Conservation (phyloP, 2,329 filamentous ascomycete genomes). For the Penicillium aurantiogriseum region DNA sequence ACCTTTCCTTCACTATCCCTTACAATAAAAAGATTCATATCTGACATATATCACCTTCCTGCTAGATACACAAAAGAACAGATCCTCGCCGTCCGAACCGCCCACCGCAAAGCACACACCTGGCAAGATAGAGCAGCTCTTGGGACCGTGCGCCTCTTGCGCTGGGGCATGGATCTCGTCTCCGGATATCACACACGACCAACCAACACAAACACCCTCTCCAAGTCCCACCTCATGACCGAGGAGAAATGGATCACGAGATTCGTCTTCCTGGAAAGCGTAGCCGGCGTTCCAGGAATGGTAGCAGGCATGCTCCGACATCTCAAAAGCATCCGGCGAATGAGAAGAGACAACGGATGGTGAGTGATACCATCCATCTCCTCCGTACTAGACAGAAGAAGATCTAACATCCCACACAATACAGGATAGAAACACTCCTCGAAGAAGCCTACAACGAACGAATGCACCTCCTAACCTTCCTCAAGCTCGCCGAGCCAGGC, state of each 20-base stretch:
- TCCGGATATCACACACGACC: slow-evolving; percentile 70
- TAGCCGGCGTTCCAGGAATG: slow-evolving; percentile 92
- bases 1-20: background rate
- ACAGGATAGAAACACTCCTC: slow-evolving; percentile 80
- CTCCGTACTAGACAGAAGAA: too few species aligned
- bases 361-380: slow-evolving; percentile 29
- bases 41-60: background rate
- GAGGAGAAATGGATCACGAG: slow-evolving; percentile 84
- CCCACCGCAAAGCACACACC: slow-evolving; percentile 68
- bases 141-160: slow-evolving; percentile 67
- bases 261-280: slow-evolving; percentile 86
- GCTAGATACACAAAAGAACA: slow-evolving; percentile 68
- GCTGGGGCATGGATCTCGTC: slow-evolving; percentile 75
- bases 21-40: background rate
- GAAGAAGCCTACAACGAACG: slow-evolving; percentile 89
- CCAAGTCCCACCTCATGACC: slow-evolving; percentile 63
- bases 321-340: slow-evolving; percentile 72
- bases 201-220: slow-evolving; percentile 29
- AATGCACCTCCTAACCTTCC: slow-evolving; percentile 88
- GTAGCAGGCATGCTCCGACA: slow-evolving; percentile 89
- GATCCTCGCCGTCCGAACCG: slow-evolving; percentile 69
- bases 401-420: background rate
- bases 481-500: slow-evolving; percentile 82
- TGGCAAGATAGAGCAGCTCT: slow-evolving; percentile 74
- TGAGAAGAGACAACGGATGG: slow-evolving; percentile 88